Evolutionary conservation across 768 basidiomycete genomes (phyloP).

Genomic region (Psilocybe subaeruginosa): DNA sequence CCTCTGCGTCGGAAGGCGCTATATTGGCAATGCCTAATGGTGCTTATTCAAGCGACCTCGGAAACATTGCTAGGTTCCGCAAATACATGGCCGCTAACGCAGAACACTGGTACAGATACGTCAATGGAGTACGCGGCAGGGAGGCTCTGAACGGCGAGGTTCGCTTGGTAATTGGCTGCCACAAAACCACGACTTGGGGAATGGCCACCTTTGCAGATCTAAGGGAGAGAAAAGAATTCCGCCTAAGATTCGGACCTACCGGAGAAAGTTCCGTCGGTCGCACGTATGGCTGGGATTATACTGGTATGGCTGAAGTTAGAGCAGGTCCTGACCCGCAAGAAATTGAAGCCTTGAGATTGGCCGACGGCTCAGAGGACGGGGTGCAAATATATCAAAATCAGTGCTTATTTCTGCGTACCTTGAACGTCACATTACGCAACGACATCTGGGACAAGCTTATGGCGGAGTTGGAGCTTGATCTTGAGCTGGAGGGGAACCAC

Average conservation of each 20-base stretch:
- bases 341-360: not conserved
- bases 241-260: slow-evolving; percentile 2
- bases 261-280: not conserved
- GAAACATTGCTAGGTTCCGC: not conserved
- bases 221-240: not conserved
- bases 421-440: slow-evolving; percentile 9
- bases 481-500: not conserved
- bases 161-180: slow-evolving; percentile 19
- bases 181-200: slow-evolving; percentile 22
- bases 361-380: not conserved
- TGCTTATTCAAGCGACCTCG: slow-evolving; percentile 6
- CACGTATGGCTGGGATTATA: slow-evolving; percentile 17
- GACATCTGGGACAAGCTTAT: slow-evolving; percentile 9
- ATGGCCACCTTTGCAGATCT: slow-evolving; percentile 15
- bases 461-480: not conserved
- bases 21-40: slow-evolving; percentile 21
- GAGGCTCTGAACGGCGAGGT: slow-evolving; percentile 22
- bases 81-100: slow-evolving; percentile 9
- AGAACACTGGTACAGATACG: slow-evolving; percentile 21
- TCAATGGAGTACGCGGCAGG: slow-evolving; percentile 13
- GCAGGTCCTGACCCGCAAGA: slow-evolving; percentile 11
- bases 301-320: slow-evolving; percentile 16
- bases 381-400: slow-evolving; percentile 10
- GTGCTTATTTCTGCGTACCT: slow-evolving; percentile 18
- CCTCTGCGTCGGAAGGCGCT: slow-evolving; percentile 14